Percentiles rank a stretch among this genome's conserved stretches.
Evolutionary conservation across 805 yeast genomes (phyloP).

Genomic region (Yarrowia divulgata): DNA sequence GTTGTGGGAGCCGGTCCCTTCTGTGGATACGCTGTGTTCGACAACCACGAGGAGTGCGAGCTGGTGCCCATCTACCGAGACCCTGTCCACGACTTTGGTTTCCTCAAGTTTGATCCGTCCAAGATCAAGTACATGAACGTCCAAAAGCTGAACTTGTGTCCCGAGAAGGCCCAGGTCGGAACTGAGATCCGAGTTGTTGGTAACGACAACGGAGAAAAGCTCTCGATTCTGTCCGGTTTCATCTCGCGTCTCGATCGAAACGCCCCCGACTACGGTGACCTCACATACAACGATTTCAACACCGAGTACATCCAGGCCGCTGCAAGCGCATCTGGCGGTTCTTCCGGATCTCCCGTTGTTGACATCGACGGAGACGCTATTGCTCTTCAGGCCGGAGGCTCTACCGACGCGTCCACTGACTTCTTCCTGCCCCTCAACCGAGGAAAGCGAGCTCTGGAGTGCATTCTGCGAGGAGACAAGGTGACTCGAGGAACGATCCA

Average conservation of each 20-base stretch:
- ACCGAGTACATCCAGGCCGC: constrained; percentile 96
- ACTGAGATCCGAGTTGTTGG: constrained; percentile 94
- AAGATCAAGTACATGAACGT: constrained; percentile 76
- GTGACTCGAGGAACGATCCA: constrained; percentile 92
- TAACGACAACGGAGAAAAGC: constrained; percentile 94
- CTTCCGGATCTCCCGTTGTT: constrained; percentile 96
- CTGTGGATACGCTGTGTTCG: constrained; percentile 88
- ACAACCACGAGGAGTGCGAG: constrained; percentile 91
- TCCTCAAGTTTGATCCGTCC: constrained; percentile 76
- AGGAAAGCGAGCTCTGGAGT: constrained; percentile 78
- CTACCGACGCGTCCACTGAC: constrained; percentile 89
- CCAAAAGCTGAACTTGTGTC: constrained; percentile 69
- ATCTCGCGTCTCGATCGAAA: constrained; percentile 84
- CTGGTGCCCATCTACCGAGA: constrained; percentile 88
- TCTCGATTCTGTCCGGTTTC: constrained; percentile 87
- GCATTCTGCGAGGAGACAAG: constrained; percentile 65
- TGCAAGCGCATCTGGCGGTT: constrained; percentile 94
- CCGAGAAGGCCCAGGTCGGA: constrained; percentile 89
- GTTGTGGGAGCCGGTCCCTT: constrained; percentile 97
- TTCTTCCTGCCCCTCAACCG: constrained; percentile 87
- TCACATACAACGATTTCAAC: constrained; percentile 90
- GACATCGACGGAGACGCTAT: constrained; percentile 85
- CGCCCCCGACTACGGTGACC: constrained; percentile 90
- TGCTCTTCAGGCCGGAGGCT: constrained; percentile 94
- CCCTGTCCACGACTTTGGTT: constrained; percentile 95